Percentiles rank a stretch among this genome's conserved stretches.
Conservation (phyloP, 495 filamentous ascomycete species). For the Hypoxylon fragiforme region DNA sequence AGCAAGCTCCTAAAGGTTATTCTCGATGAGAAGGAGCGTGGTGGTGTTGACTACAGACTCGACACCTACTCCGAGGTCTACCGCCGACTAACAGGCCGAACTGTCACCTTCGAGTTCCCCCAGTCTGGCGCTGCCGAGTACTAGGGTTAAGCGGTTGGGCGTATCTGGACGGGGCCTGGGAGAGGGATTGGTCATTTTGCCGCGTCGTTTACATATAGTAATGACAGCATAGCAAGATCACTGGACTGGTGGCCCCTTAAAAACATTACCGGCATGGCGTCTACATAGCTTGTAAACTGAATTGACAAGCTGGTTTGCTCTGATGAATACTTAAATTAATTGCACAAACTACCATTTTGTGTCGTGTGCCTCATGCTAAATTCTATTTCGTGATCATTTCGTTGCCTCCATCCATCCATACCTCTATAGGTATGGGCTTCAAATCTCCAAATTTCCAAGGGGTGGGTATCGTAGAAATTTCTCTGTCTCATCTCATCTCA, state of each 20-base stretch:
- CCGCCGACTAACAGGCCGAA: slow-evolving; percentile 89
- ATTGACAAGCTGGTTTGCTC: slow-evolving; percentile 27
- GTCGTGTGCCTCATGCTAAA: slow-evolving; percentile 1
- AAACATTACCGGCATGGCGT: slow-evolving; percentile 32
- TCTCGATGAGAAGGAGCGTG: slow-evolving; percentile 99
- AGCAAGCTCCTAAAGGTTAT: slow-evolving; percentile 97
- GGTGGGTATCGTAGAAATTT: slow-evolving; percentile 40
- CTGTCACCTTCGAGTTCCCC: slow-evolving; percentile 96
- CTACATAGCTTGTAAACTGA: slow-evolving; percentile 33
- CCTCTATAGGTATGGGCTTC: too few species aligned
- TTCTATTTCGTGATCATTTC: not conserved
- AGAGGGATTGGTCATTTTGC: slow-evolving; percentile 14
- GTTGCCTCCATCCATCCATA: not conserved
- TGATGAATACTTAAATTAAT: slow-evolving; percentile 23
- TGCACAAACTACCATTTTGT: slow-evolving; percentile 9
- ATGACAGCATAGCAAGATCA: slow-evolving; percentile 26
- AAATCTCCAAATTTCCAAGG: not conserved
- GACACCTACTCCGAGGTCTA: slow-evolving; percentile 99
- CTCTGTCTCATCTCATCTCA: too few species aligned
- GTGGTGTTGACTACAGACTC: slow-evolving; percentile 95
- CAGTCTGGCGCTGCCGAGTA: slow-evolving; percentile 75
- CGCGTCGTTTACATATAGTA: slow-evolving; percentile 16
- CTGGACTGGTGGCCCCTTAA: slow-evolving; percentile 29
- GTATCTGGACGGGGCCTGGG: slow-evolving; percentile 24
- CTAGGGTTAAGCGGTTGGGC: slow-evolving; percentile 52